Base-by-base conservation (phyloP, 768 basidiomycete genomes). In the Leccinum ochraceum region DNA sequence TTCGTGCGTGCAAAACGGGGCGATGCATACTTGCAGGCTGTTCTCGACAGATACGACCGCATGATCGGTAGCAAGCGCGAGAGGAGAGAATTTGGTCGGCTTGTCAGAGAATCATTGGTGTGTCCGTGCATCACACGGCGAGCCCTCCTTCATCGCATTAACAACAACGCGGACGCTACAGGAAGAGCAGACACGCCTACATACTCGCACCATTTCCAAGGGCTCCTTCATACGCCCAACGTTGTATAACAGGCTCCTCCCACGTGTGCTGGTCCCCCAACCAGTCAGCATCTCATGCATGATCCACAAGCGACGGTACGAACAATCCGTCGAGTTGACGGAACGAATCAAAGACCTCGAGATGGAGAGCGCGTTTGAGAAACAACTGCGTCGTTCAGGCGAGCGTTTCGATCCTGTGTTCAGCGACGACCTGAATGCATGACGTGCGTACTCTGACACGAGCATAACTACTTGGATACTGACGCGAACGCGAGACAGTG, bases 251-350 rank as follows among this genome's bases (percentile, higher is more conserved):
- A 79, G 75, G 0, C 91, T 93, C 1, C 81, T 97, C 14, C 93
- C 93, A 0, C 85, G 91, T 28, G 28, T 28, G 0, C 76, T 97
- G 65, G 85, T 81, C 44, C 92, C 91, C 1, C 93, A 96, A 63
- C 95, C 95, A 0, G 66, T 75, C 6, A 78, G 81, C n/a, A 82
- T 94, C 51, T 80, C 83, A 2, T 81, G 83, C 71, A 92, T 94
- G 78, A 90, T 95, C 37, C 70, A 75, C 46, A 73, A 78, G 6
- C 72, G 76, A 37, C 81, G 90, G 5, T 63, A 79, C n/a, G 74
- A 66, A 30, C 72, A 71, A 54, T 69, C 73, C 9, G 69, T 64
- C 4, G 63, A 69, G 14, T 60, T 84, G 3, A 34, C 34, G 4
- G 79, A 74, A 32, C 72, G 69, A 68, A 56, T 67, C 48, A 66